These are phyloP conservation scores for Chamaenerion angustifolium DNA, from an alignment of 345 rosid species.

Conservation along the genomic window DNA sequence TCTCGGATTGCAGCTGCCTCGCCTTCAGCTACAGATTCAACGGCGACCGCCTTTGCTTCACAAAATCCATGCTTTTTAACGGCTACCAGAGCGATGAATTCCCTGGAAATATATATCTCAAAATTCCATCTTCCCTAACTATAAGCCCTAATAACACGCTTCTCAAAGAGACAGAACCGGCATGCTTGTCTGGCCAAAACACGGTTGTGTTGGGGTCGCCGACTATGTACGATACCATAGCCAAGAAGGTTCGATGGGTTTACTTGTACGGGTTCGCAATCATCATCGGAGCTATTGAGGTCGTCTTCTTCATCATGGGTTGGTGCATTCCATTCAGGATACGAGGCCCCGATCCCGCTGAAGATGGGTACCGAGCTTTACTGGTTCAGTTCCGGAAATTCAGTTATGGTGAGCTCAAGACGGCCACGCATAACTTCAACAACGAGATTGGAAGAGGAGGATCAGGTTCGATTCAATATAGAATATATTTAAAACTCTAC, in stretches of 20 bases:
- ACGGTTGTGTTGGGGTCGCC: not conserved
- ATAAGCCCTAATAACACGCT: not conserved
- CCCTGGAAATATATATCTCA: conserved; percentile 15
- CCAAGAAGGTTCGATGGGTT: conserved; percentile 19
- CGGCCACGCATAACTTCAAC: conserved; percentile 6
- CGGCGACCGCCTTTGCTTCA: conserved; percentile 12
- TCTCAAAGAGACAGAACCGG: conserved; percentile 3
- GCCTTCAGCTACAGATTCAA: conserved; percentile 20
- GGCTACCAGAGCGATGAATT: conserved; percentile 15
- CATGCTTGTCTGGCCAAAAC: conserved; percentile 3
- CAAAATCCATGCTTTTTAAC: conserved; percentile 19
- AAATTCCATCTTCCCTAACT: conserved; percentile 11
- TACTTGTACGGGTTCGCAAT: conserved; percentile 27
- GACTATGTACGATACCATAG: conserved; percentile 9
- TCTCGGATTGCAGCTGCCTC: conserved; percentile 20
- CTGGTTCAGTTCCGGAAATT: conserved; percentile 22
- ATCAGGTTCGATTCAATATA: not conserved
- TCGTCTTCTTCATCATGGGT: conserved; percentile 12
- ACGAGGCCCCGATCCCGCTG: conserved; percentile 3
- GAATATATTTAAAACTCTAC: too few species aligned
- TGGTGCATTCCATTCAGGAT: conserved; percentile 22
- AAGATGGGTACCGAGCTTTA: conserved; percentile 17
- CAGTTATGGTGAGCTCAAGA: conserved; percentile 16
- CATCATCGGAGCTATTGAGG: conserved; percentile 22
- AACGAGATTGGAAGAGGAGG: conserved; percentile 19